Base-by-base conservation (phyloP, 1,284 basidiomycete genomes). In the Schizophyllum amplum region DNA sequence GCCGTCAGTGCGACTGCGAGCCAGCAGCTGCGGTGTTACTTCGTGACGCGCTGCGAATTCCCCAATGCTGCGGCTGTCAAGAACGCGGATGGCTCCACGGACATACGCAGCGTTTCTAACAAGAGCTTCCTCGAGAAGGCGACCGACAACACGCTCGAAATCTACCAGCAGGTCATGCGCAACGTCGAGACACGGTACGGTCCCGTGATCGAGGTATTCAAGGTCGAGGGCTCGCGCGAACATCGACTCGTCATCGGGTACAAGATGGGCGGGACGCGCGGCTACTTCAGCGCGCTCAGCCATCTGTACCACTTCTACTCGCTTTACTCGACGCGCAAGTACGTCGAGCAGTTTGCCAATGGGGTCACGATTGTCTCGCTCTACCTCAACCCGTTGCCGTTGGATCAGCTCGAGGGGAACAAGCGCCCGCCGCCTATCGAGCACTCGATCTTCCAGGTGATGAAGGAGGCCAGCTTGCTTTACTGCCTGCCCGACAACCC, bases 261-360 rank as follows among this genome's bases (percentile, higher is more conserved):
- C 82, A 94, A 94, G 74, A 92, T 90, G 84, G 90, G 91, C 57
- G 86, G 86, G 50, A 94, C 94, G 2, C 84, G 83, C 59, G 83
- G 83, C 80, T 96, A 95, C 74, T 24, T 26, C 67, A 90, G 90
- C 61, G 96, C 96, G 15, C 81, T 99, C 51, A 94, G 92, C 51
- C 95, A 98, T 67, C 81, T 99, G 20, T 99, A 99, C 77, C 94
- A 97, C 72, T 99, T 92, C 74, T 98, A 98, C 76, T 88, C 90
- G 50, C 85, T 99, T 53, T 99, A 94, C 72, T 93, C 90, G n/a
- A 85, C 90, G 25, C 82, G 94, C 62, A 96, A 96, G 79, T 96
- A 95, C 71, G 93, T 95, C 61, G 96, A 99, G 74, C 95, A 98
- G 77, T 99, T 99, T 77, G 85, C 91, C 62, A 98, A 98, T 68